Percentiles rank a stretch among this genome's conserved stretches.
Evolutionary conservation across 192 early-diverging fungal genomes (phyloP).

Genomic region (Coemansia sp.): DNA sequence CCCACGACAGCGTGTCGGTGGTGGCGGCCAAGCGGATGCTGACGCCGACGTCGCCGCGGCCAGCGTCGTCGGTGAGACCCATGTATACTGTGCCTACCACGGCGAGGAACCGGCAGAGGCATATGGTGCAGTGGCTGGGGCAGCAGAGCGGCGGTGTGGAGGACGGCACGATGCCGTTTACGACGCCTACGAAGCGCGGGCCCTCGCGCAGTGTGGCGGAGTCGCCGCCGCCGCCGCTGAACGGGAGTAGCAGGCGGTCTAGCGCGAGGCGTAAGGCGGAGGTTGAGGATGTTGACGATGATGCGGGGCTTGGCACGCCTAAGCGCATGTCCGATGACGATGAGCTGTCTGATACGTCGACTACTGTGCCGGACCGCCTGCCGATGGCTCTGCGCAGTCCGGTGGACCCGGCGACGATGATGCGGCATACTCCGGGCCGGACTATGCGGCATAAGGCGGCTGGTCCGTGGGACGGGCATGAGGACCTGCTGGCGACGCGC

Average conservation of each 20-base stretch:
- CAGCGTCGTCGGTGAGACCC: constrained; percentile 8
- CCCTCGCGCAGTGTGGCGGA: background rate
- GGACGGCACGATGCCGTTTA: background rate
- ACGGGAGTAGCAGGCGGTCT: background rate
- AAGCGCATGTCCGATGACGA: constrained; percentile 11
- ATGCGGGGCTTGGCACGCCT: background rate
- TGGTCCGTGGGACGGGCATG: constrained; percentile 1
- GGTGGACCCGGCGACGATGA: constrained; percentile 24
- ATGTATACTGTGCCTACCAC: constrained; percentile 24
- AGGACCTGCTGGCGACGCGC: constrained; percentile 33
- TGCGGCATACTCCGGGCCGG: background rate
- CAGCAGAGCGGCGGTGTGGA: constrained; percentile 4
- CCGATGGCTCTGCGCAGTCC: constrained; percentile 26
- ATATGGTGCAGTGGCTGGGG: constrained; percentile 47
- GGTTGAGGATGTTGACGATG: constrained; percentile 8
- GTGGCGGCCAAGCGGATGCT: constrained; percentile 12
- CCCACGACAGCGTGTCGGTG: constrained; percentile 38
- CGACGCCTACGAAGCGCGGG: background rate
- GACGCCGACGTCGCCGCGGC: constrained; percentile 15
- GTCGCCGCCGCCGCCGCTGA: background rate
- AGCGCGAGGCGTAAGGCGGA: background rate
- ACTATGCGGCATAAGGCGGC: background rate
- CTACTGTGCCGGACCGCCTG: constrained; percentile 28
- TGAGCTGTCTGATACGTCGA: constrained; percentile 45
- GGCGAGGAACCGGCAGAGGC: constrained; percentile 26